A percentile compares a stretch with the other conserved stretches of the same genome.
phyloP scores from a whole-genome alignment of 1,284 basidiomycete species.

The Sanghuangporus sanghuang region DNA sequence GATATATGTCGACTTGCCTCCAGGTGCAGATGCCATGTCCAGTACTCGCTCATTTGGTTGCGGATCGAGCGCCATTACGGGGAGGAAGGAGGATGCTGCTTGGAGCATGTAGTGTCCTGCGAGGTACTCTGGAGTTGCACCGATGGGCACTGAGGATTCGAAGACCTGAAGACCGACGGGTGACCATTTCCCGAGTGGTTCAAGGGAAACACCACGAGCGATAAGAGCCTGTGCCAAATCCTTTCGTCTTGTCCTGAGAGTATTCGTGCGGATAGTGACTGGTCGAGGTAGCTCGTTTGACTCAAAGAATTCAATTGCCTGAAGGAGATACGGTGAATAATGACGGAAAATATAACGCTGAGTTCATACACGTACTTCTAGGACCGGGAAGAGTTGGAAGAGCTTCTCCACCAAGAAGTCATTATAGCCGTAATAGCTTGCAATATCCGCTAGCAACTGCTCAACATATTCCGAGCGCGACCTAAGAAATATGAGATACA shows the following conservation, averaged over 20 bases:
- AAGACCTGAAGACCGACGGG: constrained; percentile 98
- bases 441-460: constrained; percentile 86
- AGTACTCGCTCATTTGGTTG: constrained; percentile 92
- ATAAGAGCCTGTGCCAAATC: constrained; percentile 94
- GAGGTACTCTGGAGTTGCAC: constrained; percentile 97
- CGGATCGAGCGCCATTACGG: constrained; percentile 92
- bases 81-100: constrained; percentile 98
- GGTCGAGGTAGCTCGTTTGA: constrained; percentile 95
- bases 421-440: constrained; percentile 97
- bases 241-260: constrained; percentile 86
- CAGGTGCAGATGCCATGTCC: constrained; percentile 98
- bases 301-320: constrained; percentile 99
- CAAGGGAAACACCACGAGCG: constrained; percentile 94
- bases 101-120: constrained; percentile 99
- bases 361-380: constrained; percentile 59
- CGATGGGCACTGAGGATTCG: constrained; percentile 93
- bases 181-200: constrained; percentile 98
- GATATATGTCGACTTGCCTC: constrained; percentile 96
- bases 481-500: constrained; percentile 34
- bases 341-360: neutral
- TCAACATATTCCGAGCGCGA: constrained; percentile 86
- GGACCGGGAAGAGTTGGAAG: constrained; percentile 89
- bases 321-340: constrained; percentile 16
- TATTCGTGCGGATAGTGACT: constrained; percentile 98
- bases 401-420: constrained; percentile 93